Conservation (phyloP, 2,329 filamentous ascomycete genomes). For the Penicillium corylophilum region DNA sequence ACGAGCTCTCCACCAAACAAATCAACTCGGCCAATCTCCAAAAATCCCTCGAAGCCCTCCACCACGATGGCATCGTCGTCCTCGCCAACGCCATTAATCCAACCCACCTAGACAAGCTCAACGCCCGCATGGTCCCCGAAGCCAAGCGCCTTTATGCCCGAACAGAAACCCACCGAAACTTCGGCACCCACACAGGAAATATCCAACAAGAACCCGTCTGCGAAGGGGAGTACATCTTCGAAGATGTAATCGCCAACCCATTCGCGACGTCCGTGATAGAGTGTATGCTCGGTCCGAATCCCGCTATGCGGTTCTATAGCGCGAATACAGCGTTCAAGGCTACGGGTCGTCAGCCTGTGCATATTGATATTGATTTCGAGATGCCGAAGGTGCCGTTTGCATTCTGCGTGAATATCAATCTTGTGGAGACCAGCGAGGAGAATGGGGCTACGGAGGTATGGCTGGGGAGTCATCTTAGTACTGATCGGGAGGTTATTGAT, state of each 20-base stretch:
- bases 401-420: constrained; percentile 49
- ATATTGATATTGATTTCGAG: constrained; percentile 47
- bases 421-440: constrained; percentile 45
- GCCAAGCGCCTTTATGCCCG: constrained; percentile 33
- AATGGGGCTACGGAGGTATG: constrained; percentile 55
- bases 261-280: constrained; percentile 37
- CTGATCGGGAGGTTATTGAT: constrained; percentile 26
- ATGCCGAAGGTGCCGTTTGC: constrained; percentile 53
- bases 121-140: constrained; percentile 30
- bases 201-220: constrained; percentile 44
- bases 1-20: background rate
- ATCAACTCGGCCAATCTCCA: constrained; percentile 25
- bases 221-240: constrained; percentile 34
- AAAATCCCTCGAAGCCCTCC: constrained; percentile 27
- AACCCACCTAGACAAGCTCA: constrained; percentile 34
- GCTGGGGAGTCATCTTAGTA: constrained; percentile 50
- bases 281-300: constrained; percentile 40
- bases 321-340: constrained; percentile 44
- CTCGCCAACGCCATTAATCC: constrained; percentile 38
- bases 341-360: constrained; percentile 39
- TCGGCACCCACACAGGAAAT: constrained; percentile 35
- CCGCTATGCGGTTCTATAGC: constrained; percentile 39
- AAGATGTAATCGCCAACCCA: constrained; percentile 42
- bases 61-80: constrained; percentile 40
- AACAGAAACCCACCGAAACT: constrained; percentile 25